Evolutionary conservation across 805 yeast species (phyloP), one percentile per base, ranked within the genome.

Genomic region (Pichia paraexigua): DNA sequence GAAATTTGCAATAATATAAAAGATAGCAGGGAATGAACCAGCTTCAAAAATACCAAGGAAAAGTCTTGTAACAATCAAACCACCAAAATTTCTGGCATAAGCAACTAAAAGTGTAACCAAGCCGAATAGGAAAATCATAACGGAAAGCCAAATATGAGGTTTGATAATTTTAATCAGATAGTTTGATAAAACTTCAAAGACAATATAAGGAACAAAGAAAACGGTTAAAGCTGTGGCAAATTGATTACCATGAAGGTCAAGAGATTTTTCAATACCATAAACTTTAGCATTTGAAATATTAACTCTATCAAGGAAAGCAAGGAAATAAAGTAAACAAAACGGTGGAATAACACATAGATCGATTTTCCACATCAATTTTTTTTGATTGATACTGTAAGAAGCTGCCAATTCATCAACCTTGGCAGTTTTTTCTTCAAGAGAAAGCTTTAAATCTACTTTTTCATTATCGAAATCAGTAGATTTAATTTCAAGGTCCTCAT

Each of bases 231-330:
- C 83, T 32, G 73, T 73, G 61, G 83, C 82, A 70, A 74, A 84
- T 60, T 85, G 82, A 57, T 73, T 73, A 9, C 84, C 86, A 2
- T 65, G 65, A 43, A 87, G 70, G 17, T 72, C 61, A 41, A 87
- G 66, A 50, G 82, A 85, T 2, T 60, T 65, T 25, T 73, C 73
- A 70, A 87, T 71, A 13, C 89, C 89, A 62, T 85, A 86, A 49
- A 83, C 78, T 54, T 80, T 80, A 11, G 95, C 95, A 65, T 87
- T 87, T 28, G 91, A 80, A 53, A 87, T 85, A 66, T 87, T 87
- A 55, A 87, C 91, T 66, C 95, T 74, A 64, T 87, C 95, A 60
- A 87, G 68, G 63, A 87, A 87, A 0, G 92, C 83, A 55, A 87
- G 73, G 64, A 87, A 79, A 62, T 87, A 87, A 42, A 87, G 71